A percentile compares a stretch with the other conserved stretches of the same genome.
Conservation (phyloP, 768 basidiomycete genomes). For the Peribolospora baueri region DNA sequence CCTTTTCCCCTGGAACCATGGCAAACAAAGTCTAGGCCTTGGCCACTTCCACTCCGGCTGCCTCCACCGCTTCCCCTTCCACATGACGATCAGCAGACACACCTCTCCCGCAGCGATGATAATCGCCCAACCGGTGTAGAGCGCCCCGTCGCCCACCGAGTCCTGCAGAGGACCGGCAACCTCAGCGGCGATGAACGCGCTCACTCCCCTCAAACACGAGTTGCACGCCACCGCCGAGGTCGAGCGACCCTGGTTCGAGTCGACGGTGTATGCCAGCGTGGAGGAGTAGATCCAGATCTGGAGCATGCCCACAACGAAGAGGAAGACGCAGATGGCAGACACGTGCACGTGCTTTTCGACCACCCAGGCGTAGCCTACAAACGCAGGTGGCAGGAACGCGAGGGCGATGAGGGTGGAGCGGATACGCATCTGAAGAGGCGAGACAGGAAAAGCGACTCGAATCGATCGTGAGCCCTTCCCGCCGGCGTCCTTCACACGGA, state of each 20-base stretch:
- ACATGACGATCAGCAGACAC: neutral
- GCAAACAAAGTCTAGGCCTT: too few relatives aligned
- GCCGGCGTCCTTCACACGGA: neutral
- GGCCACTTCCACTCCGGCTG: neutral
- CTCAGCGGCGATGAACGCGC: slow-evolving; percentile 46
- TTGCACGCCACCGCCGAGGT: slow-evolving; percentile 48
- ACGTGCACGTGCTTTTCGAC: slow-evolving; percentile 38
- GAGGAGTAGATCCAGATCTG: slow-evolving; percentile 35
- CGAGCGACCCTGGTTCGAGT: slow-evolving; percentile 59
- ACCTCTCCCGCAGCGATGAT: slow-evolving; percentile 15
- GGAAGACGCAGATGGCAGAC: slow-evolving; percentile 40
- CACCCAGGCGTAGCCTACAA: slow-evolving; percentile 53
- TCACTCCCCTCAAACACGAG: slow-evolving; percentile 44
- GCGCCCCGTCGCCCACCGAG: slow-evolving; percentile 14
- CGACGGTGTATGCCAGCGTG: slow-evolving; percentile 61
- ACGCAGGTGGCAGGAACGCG: slow-evolving; percentile 32
- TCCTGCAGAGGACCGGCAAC: slow-evolving; percentile 47
- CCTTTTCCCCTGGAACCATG: too few relatives aligned
- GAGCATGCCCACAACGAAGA: slow-evolving; percentile 51
- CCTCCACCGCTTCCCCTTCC: neutral
- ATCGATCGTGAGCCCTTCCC: neutral
- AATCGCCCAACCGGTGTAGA: slow-evolving; percentile 29
- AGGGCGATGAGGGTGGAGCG: slow-evolving; percentile 24
- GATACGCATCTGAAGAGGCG: slow-evolving; percentile 4
- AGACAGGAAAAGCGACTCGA: slow-evolving; percentile 2